phyloP scores from a whole-genome alignment of 176 grass and related monocot species.

The Eragrostis curvula region DNA sequence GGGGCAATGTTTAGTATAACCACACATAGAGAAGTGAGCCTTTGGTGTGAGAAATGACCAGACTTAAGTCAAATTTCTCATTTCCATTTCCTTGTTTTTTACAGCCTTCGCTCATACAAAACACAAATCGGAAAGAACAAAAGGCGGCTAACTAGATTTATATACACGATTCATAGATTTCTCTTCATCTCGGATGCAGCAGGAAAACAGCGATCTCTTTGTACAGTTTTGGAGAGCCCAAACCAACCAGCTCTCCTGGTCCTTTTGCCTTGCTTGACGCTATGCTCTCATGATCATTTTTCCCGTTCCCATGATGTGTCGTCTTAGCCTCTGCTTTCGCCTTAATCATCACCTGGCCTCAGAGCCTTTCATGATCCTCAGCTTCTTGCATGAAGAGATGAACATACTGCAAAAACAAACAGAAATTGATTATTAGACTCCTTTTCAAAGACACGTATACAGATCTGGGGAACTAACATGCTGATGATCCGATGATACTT shows the following conservation, averaged over 20 bases:
- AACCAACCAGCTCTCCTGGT: neutral
- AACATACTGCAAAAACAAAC: slow-evolving; percentile 68
- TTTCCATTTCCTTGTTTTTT: neutral
- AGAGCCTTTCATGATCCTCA: slow-evolving; percentile 85
- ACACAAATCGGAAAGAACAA: neutral
- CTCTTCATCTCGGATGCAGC: slow-evolving; percentile 25
- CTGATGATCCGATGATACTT: slow-evolving; percentile 41
- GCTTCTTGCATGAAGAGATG: slow-evolving; percentile 86
- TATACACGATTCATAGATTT: slow-evolving; percentile 37
- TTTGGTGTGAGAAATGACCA: slow-evolving; percentile 37
- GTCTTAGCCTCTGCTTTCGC: neutral
- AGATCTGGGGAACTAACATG: neutral
- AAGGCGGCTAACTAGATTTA: slow-evolving; percentile 30
- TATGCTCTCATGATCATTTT: slow-evolving; percentile 1
- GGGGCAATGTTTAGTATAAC: neutral
- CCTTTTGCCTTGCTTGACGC: neutral
- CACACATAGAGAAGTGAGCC: neutral
- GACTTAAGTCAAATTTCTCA: slow-evolving; percentile 38
- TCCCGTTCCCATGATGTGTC: neutral
- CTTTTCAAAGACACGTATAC: neutral
- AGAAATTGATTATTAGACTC: neutral
- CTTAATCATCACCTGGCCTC: slow-evolving; percentile 60
- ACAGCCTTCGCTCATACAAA: slow-evolving; percentile 46
- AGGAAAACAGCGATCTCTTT: slow-evolving; percentile 34
- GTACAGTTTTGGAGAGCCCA: slow-evolving; percentile 45